Evolutionary conservation across 2,329 filamentous ascomycete species (phyloP).

Genomic region (Aspergillus ustus): DNA sequence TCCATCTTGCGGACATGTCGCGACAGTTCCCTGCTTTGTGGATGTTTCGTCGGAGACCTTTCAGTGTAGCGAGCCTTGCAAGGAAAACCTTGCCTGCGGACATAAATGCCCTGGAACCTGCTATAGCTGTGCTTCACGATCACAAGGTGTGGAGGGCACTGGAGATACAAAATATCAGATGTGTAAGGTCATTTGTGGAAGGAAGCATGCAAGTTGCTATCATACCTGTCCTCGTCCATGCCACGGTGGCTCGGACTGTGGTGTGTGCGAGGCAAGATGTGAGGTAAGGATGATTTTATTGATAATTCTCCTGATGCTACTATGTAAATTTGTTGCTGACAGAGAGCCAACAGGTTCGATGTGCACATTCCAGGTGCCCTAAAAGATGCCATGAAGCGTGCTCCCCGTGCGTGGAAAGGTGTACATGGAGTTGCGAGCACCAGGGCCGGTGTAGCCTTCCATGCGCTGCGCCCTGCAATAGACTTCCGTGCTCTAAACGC

Average conservation of each 20-base stretch:
- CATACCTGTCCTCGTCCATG: conserved; percentile 60
- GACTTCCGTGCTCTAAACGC: conserved; percentile 66
- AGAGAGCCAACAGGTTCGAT: conserved; percentile 41
- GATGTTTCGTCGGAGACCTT: conserved; percentile 51
- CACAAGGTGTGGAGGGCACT: conserved; percentile 21
- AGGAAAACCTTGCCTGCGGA: conserved; percentile 56
- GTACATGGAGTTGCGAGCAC: conserved; percentile 57
- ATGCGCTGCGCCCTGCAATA: conserved; percentile 70
- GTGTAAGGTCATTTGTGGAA: conserved; percentile 51
- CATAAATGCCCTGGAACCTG: conserved; percentile 61
- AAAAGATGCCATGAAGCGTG: conserved; percentile 64
- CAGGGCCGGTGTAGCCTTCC: conserved; percentile 59
- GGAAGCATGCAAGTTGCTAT: conserved; percentile 58
- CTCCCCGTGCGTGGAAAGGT: conserved; percentile 61
- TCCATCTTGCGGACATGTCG: conserved; percentile 59
- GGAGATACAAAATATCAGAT: conserved; percentile 47
- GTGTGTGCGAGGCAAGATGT: conserved; percentile 48
- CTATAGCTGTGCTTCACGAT: conserved; percentile 47
- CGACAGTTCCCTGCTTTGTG: conserved; percentile 55
- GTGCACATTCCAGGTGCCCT: conserved; percentile 60
- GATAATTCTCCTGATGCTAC: background rate
- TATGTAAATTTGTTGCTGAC: background rate
- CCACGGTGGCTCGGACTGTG: conserved; percentile 49
- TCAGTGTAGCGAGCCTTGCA: conserved; percentile 57
- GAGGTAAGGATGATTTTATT: conserved; percentile 38